phyloP scores from a whole-genome alignment of 768 basidiomycete genomes.

The Leccinum subtestaceum region DNA sequence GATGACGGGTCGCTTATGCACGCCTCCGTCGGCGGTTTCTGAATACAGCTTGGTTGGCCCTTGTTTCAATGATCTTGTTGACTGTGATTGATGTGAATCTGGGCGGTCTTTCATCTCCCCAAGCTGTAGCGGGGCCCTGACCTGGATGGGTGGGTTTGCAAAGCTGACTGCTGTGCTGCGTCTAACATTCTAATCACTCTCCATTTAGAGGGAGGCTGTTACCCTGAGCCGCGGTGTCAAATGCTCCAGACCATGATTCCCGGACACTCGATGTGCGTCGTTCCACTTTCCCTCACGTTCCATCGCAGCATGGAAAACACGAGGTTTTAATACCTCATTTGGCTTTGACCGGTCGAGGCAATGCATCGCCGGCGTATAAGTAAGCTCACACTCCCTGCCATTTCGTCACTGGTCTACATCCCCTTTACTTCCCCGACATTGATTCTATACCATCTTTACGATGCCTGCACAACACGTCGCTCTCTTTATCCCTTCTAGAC shows the following conservation, averaged over 20 bases:
- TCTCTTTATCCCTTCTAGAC: slow-evolving; percentile 32
- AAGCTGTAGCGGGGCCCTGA: slow-evolving; percentile 22
- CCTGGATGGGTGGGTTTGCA: slow-evolving; percentile 11
- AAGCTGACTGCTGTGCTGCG: slow-evolving; percentile 27
- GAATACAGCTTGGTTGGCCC: slow-evolving; percentile 4
- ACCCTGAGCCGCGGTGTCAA: slow-evolving; percentile 31
- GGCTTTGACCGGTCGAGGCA: slow-evolving; percentile 28
- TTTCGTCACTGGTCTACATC: slow-evolving; percentile 19
- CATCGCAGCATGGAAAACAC: slow-evolving; percentile 34
- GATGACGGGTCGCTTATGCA: slow-evolving; percentile 16
- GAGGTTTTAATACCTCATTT: slow-evolving; percentile 32
- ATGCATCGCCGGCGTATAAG: slow-evolving; percentile 32
- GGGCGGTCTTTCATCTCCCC: slow-evolving; percentile 12
- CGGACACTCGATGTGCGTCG: slow-evolving; percentile 24
- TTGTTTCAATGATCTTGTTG: slow-evolving; percentile 6
- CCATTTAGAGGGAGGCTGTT: slow-evolving; percentile 33
- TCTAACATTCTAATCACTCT: slow-evolving; percentile 29
- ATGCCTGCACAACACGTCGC: slow-evolving; percentile 30
- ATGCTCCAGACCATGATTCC: slow-evolving; percentile 33
- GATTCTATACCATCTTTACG: slow-evolving; percentile 5
- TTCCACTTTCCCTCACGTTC: slow-evolving; percentile 26
- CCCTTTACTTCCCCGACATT: slow-evolving; percentile 12
- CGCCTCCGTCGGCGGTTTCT: neutral
- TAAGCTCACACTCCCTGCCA: slow-evolving; percentile 17
- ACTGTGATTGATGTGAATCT: slow-evolving; percentile 7